These are phyloP conservation scores for Saururus chinensis DNA, from an alignment of 164 flowering plant genomes.

Conservation along the genomic window DNA sequence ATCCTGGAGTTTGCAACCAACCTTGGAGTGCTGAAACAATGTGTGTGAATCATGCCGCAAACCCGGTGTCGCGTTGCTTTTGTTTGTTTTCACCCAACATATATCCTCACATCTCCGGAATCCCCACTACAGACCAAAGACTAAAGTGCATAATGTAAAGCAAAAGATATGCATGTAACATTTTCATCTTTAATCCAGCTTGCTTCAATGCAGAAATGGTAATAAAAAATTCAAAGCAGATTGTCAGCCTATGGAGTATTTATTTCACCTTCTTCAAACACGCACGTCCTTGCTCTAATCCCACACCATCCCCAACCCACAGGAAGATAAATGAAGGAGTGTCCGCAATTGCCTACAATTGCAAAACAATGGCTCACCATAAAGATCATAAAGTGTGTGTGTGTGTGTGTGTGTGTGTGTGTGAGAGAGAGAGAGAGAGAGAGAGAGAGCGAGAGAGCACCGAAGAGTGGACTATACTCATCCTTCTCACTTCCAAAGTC, in stretches of 20 bases:
- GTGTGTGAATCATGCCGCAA: constrained; percentile 95
- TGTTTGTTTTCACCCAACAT: constrained; percentile 99
- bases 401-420: too few relatives aligned
- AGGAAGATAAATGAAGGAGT: constrained; percentile 96
- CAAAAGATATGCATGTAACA: background rate
- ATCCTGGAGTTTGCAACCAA: constrained; percentile 11
- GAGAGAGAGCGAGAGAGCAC: background rate
- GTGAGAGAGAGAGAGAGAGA: background rate
- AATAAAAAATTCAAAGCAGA: background rate
- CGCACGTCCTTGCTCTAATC: constrained; percentile 96
- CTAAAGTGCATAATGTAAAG: background rate
- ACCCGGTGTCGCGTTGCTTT: constrained; percentile 79
- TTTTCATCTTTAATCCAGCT: background rate
- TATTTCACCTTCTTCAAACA: constrained; percentile 80
- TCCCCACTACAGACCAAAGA: constrained; percentile 70
- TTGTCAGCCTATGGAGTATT: background rate
- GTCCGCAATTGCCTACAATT: constrained; percentile 84
- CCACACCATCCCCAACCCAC: constrained; percentile 99
- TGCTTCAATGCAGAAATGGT: background rate
- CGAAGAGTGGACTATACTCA: background rate
- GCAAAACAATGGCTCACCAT: background rate
- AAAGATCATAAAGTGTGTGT: background rate
- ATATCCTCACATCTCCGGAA: constrained; percentile 98
- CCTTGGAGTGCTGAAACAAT: constrained; percentile 95
- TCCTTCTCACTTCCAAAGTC: background rate